phyloP scores from a whole-genome alignment of 2,329 filamentous ascomycete species.

The Ophiosphaerella herpotricha region DNA sequence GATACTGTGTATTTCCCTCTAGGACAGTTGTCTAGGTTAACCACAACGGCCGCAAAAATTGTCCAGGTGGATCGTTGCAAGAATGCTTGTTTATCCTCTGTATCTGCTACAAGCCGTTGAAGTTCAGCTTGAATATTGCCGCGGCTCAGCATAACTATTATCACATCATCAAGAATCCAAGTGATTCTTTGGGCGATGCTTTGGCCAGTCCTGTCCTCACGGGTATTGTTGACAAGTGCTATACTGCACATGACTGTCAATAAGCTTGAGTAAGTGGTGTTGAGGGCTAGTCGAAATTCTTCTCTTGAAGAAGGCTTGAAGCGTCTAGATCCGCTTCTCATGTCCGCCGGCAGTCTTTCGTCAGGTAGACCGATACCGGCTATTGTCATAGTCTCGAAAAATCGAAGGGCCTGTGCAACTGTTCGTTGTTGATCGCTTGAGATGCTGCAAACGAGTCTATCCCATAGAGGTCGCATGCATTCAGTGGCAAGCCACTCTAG shows the following conservation, averaged over 20 bases:
- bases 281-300: constrained; percentile 38
- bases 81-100: constrained; percentile 34
- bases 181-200: constrained; percentile 21
- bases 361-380: constrained; percentile 37
- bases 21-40: constrained; percentile 24
- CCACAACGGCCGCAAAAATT: constrained; percentile 29
- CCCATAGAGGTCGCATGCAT: constrained; percentile 43
- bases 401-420: constrained; percentile 28
- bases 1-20: constrained; percentile 1
- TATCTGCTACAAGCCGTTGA: constrained; percentile 23
- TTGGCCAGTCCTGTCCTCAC: constrained; percentile 19
- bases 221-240: constrained; percentile 29
- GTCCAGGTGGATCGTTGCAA: constrained; percentile 36
- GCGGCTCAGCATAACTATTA: constrained; percentile 29
- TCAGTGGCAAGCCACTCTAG: constrained; percentile 47
- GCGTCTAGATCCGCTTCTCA: constrained; percentile 21
- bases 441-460: constrained; percentile 38
- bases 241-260: constrained; percentile 42
- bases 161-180: constrained; percentile 29
- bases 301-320: constrained; percentile 30
- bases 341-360: constrained; percentile 25
- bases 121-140: constrained; percentile 30
- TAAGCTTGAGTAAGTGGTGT: constrained; percentile 43
- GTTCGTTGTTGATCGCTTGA: constrained; percentile 34
- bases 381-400: constrained; percentile 37